Percentiles rank a stretch among this genome's conserved stretches.
phyloP scores from a whole-genome alignment of 768 basidiomycete species.

The Suillus clintonianus region DNA sequence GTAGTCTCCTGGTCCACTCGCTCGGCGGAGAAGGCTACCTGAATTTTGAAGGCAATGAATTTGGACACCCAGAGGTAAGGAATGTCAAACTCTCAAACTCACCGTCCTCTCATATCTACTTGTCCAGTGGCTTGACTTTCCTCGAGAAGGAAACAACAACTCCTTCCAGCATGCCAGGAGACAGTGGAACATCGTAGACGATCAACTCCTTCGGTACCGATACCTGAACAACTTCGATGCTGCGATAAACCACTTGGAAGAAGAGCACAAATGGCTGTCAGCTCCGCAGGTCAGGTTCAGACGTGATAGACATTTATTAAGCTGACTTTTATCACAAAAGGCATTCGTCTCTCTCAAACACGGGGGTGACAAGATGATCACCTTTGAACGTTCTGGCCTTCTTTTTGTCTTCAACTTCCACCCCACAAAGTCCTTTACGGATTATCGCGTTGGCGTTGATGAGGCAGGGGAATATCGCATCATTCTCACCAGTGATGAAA shows the following conservation, averaged over 20 bases:
- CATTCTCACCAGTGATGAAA: constrained; percentile 83
- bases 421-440: constrained; percentile 84
- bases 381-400: constrained; percentile 90
- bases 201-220: constrained; percentile 82
- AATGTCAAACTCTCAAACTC: not conserved
- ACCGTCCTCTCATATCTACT: not conserved
- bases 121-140: constrained; percentile 96
- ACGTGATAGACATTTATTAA: not conserved
- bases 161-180: constrained; percentile 97
- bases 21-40: constrained; percentile 97
- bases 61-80: constrained; percentile 92
- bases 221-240: constrained; percentile 93
- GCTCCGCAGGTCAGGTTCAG: constrained; percentile 64
- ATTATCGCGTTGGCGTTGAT: constrained; percentile 93
- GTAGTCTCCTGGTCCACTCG: constrained; percentile 83
- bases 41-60: constrained; percentile 98
- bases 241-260: constrained; percentile 87
- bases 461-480: constrained; percentile 82
- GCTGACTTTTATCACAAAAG: constrained; percentile 35
- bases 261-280: constrained; percentile 81
- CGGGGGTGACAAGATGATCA: constrained; percentile 90
- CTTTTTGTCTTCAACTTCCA: constrained; percentile 99
- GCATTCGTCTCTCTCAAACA: constrained; percentile 95
- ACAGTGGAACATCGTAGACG: constrained; percentile 95
- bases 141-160: constrained; percentile 91